Evolutionary conservation across 2,329 filamentous ascomycete species (phyloP), one percentile per base, ranked within the genome.

Genomic region (Trichophyton simii): DNA sequence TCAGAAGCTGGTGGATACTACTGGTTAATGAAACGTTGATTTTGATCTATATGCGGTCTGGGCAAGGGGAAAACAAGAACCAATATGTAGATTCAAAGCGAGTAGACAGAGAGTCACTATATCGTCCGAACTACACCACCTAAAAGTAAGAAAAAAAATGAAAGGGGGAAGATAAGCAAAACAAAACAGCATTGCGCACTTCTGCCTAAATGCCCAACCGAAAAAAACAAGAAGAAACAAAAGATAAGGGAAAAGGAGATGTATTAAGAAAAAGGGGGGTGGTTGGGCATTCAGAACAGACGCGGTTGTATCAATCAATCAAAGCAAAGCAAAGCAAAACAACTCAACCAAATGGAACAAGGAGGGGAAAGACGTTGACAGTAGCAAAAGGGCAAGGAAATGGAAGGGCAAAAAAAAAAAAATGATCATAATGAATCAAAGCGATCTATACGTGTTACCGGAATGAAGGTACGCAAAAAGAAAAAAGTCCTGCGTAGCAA

Each of bases 271-370:
- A 48, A 59, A 59, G 34, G 62, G 58, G 67, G 66, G 65, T 68
- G 68, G 66, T 65, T 67, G 70, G 69, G 68, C 63, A 62, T 54
- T 65, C 68, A 70, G 68, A 69, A 72, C 75, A 77, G 75, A 77
- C 75, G 75, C 75, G 75, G 69, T 77, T 76, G 74, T 77, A 77
- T 77, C 75, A 76, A 75, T 71, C 72, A 74, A 67, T 69, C 65
- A 68, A 71, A 69, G 63, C 34, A 38, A 38, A 38, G 34, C 34
- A 38, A 38, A 42, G 22, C 22, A 22, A 63, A 20, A 1, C 9
- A 44, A 22, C 25, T 1, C 28, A 31, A 31, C 7, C 28, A 46
- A 38, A 62, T 59, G 58, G 48, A 60, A 62, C 36, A 62, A 61
- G 31, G 31, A 20, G 31, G 34, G 34, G 11, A 22, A 41, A 58